Conservation (phyloP, 768 basidiomycete genomes). For the Termitomyces sp. region DNA sequence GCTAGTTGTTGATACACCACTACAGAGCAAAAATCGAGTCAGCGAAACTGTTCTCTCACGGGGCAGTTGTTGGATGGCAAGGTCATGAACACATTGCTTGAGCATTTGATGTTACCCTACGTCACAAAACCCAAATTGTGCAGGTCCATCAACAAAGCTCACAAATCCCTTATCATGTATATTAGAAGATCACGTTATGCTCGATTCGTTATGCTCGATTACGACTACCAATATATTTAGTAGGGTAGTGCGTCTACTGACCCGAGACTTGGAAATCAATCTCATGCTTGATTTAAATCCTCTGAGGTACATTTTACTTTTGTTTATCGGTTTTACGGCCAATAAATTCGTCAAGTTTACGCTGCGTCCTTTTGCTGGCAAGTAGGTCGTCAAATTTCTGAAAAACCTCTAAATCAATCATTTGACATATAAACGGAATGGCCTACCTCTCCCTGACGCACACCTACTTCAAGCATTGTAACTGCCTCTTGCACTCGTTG, state of each 20-base stretch:
- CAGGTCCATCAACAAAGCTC: background rate
- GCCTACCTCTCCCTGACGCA: constrained; percentile 3
- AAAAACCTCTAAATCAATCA: background rate
- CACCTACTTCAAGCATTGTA: background rate
- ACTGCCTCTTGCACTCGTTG: constrained; percentile 1
- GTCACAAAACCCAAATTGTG: too few relatives aligned
- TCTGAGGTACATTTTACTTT: background rate
- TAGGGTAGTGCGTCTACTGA: background rate
- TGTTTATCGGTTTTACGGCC: background rate
- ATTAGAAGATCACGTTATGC: background rate
- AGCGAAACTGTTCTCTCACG: background rate
- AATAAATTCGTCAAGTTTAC: constrained; percentile 13
- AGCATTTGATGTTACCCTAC: too few relatives aligned
- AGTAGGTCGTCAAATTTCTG: constrained; percentile 4
- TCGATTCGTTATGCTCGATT: background rate
- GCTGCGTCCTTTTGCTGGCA: constrained; percentile 3
- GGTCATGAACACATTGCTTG: background rate
- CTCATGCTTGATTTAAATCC: background rate
- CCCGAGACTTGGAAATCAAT: background rate
- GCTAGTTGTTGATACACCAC: background rate
- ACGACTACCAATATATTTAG: background rate
- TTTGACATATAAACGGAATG: background rate
- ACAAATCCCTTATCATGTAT: background rate
- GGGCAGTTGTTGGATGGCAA: background rate
- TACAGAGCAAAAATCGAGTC: background rate